A percentile compares a stretch with the other conserved stretches of the same genome.
Evolutionary conservation across 352 stramenopile genomes (phyloP).

Genomic region (Globisporangium camurandrum): DNA sequence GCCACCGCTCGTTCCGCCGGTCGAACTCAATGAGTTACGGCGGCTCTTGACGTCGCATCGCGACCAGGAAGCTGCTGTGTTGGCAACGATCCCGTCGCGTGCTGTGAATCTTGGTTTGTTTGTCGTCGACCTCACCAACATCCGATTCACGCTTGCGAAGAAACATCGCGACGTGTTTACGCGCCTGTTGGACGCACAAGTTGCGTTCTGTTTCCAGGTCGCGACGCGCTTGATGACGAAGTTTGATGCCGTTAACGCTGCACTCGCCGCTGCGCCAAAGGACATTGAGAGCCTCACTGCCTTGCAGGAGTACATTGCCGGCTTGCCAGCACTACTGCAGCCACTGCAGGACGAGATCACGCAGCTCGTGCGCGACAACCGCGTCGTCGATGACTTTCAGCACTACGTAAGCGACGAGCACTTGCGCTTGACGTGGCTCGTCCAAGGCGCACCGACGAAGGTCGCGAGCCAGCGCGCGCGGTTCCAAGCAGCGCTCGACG

Average conservation of each 20-base stretch:
- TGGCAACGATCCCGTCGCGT: conserved; percentile 56
- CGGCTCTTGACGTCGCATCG: conserved; percentile 57
- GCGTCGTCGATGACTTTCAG: conserved; percentile 74
- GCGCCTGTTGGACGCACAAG: conserved; percentile 63
- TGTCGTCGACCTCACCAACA: conserved; percentile 71
- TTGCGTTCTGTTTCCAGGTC: conserved; percentile 54
- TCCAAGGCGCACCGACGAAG: conserved; percentile 87
- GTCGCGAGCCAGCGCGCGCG: conserved; percentile 74
- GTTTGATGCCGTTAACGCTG: conserved; percentile 85
- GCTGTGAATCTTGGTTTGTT: conserved; percentile 75
- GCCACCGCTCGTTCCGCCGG: conserved; percentile 40
- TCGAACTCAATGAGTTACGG: conserved; percentile 69
- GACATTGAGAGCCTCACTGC: conserved; percentile 90
- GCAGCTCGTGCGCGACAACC: conserved; percentile 75
- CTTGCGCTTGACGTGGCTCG: conserved; percentile 83
- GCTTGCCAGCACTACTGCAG: conserved; percentile 57
- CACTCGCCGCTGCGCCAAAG: conserved; percentile 70
- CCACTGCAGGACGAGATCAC: conserved; percentile 75
- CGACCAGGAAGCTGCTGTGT: conserved; percentile 54
- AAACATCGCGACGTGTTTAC: conserved; percentile 77
- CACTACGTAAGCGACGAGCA: conserved; percentile 84
- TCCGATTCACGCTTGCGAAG: conserved; percentile 60
- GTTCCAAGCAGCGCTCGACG: conserved; percentile 69
- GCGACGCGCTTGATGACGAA: conserved; percentile 61
- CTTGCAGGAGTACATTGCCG: conserved; percentile 83